Evolutionary conservation across 768 basidiomycete species (phyloP).

Genomic region (Boletus patriciae): DNA sequence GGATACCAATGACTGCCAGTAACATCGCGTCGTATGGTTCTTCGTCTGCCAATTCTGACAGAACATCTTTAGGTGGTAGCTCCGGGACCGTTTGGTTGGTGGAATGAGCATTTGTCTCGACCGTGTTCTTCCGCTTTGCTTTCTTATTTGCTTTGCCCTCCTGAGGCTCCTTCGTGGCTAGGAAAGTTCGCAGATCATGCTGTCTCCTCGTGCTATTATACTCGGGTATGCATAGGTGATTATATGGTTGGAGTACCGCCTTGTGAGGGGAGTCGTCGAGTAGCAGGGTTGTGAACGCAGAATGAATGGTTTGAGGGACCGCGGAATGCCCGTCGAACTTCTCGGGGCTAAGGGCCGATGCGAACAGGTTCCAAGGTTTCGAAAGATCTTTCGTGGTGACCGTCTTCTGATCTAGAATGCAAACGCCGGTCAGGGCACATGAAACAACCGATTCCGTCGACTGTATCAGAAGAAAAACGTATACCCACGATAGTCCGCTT

Average conservation of each 20-base stretch:
- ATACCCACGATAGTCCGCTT: conserved; percentile 66
- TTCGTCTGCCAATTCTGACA: conserved; percentile 7
- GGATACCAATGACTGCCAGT: conserved; percentile 65
- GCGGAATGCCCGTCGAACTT: background rate
- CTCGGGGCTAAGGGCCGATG: conserved; percentile 12
- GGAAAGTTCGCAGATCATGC: conserved; percentile 36
- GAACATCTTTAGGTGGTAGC: background rate
- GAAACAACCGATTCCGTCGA: background rate
- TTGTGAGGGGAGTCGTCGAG: conserved; percentile 55
- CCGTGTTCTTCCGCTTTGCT: conserved; percentile 1
- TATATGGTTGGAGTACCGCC: conserved; percentile 72
- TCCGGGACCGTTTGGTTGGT: conserved; percentile 1
- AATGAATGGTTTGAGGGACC: conserved; percentile 29
- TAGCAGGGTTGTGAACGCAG: conserved; percentile 48
- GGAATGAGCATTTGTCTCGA: background rate
- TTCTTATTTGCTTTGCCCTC: conserved; percentile 7
- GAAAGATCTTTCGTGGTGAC: conserved; percentile 73
- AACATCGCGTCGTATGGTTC: conserved; percentile 48
- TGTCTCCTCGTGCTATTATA: conserved; percentile 51
- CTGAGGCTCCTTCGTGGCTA: conserved; percentile 16
- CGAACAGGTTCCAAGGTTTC: conserved; percentile 60
- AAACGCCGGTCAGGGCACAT: background rate
- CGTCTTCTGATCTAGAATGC: conserved; percentile 17
- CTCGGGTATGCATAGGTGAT: conserved; percentile 75
- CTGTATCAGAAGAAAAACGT: background rate